A percentile compares a stretch with the other conserved stretches of the same genome.
Conservation (phyloP, 2,329 filamentous ascomycete genomes). For the Alternaria ventricosa region DNA sequence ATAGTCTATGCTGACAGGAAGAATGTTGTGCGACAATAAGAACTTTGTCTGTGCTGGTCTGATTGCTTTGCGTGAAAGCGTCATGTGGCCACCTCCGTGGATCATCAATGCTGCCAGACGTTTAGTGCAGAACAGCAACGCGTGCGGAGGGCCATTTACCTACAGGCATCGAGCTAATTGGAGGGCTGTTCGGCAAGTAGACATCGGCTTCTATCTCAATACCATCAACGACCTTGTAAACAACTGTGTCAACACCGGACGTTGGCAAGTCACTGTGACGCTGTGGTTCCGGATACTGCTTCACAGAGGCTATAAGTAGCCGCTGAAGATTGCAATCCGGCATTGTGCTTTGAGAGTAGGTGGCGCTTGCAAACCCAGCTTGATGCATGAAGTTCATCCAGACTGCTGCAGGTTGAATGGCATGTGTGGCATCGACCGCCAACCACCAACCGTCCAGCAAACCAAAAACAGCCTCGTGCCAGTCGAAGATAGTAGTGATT, state of each 20-base stretch:
- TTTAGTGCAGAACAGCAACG: constrained; percentile 6
- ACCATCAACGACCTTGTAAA: constrained; percentile 20
- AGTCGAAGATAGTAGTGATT: constrained; percentile 16
- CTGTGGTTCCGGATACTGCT: constrained; percentile 1
- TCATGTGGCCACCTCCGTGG: constrained; percentile 55
- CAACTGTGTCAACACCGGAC: constrained; percentile 4
- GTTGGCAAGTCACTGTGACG: neutral
- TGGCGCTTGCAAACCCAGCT: constrained; percentile 9
- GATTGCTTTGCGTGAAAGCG: constrained; percentile 49
- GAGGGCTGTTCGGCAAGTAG: constrained; percentile 34
- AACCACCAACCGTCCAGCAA: constrained; percentile 36
- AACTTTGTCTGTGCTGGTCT: constrained; percentile 46
- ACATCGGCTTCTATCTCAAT: constrained; percentile 38
- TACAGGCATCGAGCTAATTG: constrained; percentile 7
- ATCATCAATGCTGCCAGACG: constrained; percentile 51
- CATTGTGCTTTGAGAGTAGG: constrained; percentile 6
- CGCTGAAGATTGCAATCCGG: constrained; percentile 9
- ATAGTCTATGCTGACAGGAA: constrained; percentile 60
- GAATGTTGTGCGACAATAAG: constrained; percentile 50
- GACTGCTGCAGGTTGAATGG: constrained; percentile 6
- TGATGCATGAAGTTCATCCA: constrained; percentile 15
- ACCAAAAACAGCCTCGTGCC: constrained; percentile 28
- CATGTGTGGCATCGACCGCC: constrained; percentile 14
- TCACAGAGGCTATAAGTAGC: constrained; percentile 5
- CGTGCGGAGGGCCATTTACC: constrained; percentile 4